Conservation (phyloP, 306 rosid genomes). For the Dryas drummondii region DNA sequence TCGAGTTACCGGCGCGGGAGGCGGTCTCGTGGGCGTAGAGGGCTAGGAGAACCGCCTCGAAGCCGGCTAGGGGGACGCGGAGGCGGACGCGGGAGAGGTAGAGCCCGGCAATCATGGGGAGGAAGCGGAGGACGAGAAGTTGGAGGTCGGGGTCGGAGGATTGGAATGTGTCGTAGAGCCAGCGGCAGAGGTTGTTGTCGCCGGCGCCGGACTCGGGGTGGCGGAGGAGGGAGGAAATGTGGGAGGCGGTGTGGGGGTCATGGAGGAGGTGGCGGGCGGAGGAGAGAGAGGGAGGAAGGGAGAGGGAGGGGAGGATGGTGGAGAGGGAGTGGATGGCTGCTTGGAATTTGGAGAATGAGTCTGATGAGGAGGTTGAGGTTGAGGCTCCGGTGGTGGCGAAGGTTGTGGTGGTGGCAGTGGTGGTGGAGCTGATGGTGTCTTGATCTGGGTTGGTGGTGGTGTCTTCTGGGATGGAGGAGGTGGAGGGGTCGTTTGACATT, state of each 20-base stretch:
- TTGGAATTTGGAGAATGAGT: constrained; percentile 16
- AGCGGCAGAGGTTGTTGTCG: constrained; percentile 70
- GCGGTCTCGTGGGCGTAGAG: constrained; percentile 67
- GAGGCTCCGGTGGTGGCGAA: not conserved
- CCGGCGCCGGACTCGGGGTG: constrained; percentile 65
- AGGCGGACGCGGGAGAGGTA: constrained; percentile 61
- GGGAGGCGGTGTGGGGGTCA: constrained; percentile 35
- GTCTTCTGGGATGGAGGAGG: not conserved
- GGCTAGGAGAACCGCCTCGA: constrained; percentile 75
- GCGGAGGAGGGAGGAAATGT: constrained; percentile 62
- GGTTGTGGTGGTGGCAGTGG: constrained; percentile 5
- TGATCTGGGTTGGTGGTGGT: not conserved
- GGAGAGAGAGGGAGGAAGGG: constrained; percentile 27
- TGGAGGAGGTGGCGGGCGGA: constrained; percentile 43
- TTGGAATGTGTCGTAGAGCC: constrained; percentile 92
- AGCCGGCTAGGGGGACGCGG: constrained; percentile 61
- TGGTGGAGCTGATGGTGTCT: not conserved
- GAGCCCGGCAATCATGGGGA: constrained; percentile 57
- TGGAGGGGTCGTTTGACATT: constrained; percentile 27
- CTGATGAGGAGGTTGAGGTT: not conserved
- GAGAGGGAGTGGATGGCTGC: constrained; percentile 50
- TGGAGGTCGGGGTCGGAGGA: constrained; percentile 51
- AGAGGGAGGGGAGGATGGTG: constrained; percentile 43
- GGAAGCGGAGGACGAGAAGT: constrained; percentile 64
- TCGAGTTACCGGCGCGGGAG: constrained; percentile 52